A percentile compares a stretch with the other conserved stretches of the same genome.
phyloP scores from a whole-genome alignment of 495 filamentous ascomycete genomes.

The Hypoxylon trugodes region DNA sequence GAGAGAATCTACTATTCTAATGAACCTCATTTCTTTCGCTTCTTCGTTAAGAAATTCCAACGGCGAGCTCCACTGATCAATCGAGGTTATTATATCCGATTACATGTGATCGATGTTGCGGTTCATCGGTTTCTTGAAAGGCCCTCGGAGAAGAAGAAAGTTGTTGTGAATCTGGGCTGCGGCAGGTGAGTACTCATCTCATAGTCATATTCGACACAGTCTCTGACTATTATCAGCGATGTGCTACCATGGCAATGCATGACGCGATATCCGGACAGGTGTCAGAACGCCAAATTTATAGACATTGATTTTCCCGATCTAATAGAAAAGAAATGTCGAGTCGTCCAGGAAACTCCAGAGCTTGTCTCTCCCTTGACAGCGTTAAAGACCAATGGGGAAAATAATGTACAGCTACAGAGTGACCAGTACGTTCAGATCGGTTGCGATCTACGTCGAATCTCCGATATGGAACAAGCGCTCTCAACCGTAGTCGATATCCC shows the following conservation, averaged over 20 bases:
- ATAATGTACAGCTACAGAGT: constrained; percentile 64
- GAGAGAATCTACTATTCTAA: constrained; percentile 79
- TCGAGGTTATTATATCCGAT: constrained; percentile 84
- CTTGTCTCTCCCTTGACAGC: constrained; percentile 61
- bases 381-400: constrained; percentile 53
- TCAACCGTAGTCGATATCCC: constrained; percentile 61
- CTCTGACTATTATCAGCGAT: constrained; percentile 66
- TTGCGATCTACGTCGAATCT: constrained; percentile 78
- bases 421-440: constrained; percentile 79
- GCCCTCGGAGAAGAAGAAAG: constrained; percentile 67
- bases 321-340: constrained; percentile 75
- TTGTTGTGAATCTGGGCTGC: constrained; percentile 87
- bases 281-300: constrained; percentile 70
- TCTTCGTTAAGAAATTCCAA: constrained; percentile 85
- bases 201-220: neutral
- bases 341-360: constrained; percentile 67
- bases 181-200: constrained; percentile 72
- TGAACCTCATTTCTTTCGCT: constrained; percentile 82
- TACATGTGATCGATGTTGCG: constrained; percentile 79
- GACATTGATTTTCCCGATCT: constrained; percentile 89
- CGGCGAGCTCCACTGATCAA: constrained; percentile 85
- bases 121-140: constrained; percentile 74
- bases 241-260: constrained; percentile 89
- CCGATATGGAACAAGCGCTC: constrained; percentile 64
- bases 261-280: constrained; percentile 63